These are phyloP conservation scores for Tricholoma bakamatsutake DNA, from an alignment of 768 basidiomycete species.

Conservation along the genomic window DNA sequence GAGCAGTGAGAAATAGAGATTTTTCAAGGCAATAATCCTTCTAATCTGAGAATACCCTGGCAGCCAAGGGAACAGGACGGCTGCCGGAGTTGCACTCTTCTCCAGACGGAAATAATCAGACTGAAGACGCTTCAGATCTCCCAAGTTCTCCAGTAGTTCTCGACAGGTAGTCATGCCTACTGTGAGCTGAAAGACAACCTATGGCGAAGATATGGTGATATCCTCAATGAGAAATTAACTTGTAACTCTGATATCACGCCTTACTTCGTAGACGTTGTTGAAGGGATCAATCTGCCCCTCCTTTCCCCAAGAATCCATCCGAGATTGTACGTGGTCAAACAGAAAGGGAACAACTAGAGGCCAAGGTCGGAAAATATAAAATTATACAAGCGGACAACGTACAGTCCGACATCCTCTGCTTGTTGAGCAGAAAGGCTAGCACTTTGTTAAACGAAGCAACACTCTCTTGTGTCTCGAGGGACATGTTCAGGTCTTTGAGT, in stretches of 20 bases:
- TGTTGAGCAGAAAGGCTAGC: slow-evolving; percentile 7
- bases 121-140: slow-evolving; percentile 14
- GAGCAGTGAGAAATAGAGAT: slow-evolving; percentile 21
- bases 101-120: slow-evolving; percentile 20
- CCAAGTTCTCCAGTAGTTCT: slow-evolving; percentile 18
- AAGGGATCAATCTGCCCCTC: slow-evolving; percentile 21
- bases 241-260: neutral
- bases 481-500: slow-evolving; percentile 20
- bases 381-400: neutral
- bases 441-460: slow-evolving; percentile 19
- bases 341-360: slow-evolving; percentile 18
- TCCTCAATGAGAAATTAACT: neutral
- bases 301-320: slow-evolving; percentile 19
- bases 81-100: slow-evolving; percentile 26
- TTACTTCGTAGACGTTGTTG: slow-evolving; percentile 19
- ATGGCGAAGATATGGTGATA: neutral
- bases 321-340: slow-evolving; percentile 18
- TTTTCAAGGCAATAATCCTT: slow-evolving; percentile 25
- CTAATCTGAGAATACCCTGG: slow-evolving; percentile 24
- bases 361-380: neutral
- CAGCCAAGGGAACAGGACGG: slow-evolving; percentile 29
- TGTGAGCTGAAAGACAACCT: slow-evolving; percentile 27
- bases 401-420: slow-evolving; percentile 11
- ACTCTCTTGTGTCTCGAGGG: slow-evolving; percentile 8
- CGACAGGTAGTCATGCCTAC: slow-evolving; percentile 25